Base-by-base conservation (phyloP, 352 stramenopile species). In the Globisporangium parvum region DNA sequence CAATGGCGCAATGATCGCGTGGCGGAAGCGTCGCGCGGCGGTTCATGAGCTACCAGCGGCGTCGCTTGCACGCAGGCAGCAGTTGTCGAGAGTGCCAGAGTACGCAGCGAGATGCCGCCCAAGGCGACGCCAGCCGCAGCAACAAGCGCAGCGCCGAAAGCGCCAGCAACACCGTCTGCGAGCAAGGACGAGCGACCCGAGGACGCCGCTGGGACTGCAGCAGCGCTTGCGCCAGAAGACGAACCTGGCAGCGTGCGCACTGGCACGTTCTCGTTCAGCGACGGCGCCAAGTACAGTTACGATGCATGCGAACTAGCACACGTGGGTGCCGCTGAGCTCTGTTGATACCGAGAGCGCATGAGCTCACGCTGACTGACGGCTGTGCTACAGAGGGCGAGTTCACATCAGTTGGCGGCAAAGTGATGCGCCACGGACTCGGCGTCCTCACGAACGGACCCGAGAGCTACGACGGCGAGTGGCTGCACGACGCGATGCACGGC, bases 401-500 rank as follows among this genome's bases (percentile, higher is more conserved):
- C 48, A 62, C 63, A 21, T 54, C 58, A 26, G 21, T 57, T 4
- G 35, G 48, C n/a, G 75, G 77, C 35, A 71, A 65, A 46, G 51
- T 77, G 23, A 62, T 77, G 63, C 79, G 81, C 24, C 76, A 88
- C 17, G 81, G 79, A 2, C 55, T 70, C 24, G 81, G 81, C 15
- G 61, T 53, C 26, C 78, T 75, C 55, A 60, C 65, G 58, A 75
- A 68, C 47, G 81, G 81, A 4, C 75, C 77, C 0, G 81, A 92
- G 69, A 67, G 55, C 52, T 92, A 89, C 60, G 65, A 79, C 9
- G 77, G 79, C 35, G 59, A 74, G 35, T 93, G 80, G 80, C 59
- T 75, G 11, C 65, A 70, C 10, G 80, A 93, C 60, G 55, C 69
- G 31, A 93, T 93, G 82, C 75, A 90, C 50, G 80, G 81, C 42